A percentile compares a stretch with the other conserved stretches of the same genome.
Evolutionary conservation across 805 yeast genomes (phyloP).

Genomic region (Scheffersomyces amazonensis): DNA sequence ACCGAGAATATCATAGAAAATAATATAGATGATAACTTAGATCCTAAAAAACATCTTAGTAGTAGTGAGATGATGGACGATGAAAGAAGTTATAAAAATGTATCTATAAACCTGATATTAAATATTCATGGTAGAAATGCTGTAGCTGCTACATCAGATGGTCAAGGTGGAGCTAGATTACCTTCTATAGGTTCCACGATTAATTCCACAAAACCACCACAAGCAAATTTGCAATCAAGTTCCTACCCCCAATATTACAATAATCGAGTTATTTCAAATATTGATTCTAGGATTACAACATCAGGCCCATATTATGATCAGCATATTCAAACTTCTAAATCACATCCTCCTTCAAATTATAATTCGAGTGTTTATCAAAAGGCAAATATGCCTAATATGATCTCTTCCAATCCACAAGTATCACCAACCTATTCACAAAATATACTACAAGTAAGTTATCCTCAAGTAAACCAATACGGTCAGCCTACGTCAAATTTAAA

Average conservation of each 20-base stretch:
- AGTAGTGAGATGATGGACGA: constrained; percentile 1
- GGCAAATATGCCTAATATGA: no score
- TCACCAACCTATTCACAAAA: background rate
- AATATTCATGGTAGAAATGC: constrained; percentile 3
- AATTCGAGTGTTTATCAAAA: no score
- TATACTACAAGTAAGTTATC: background rate
- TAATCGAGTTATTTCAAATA: background rate
- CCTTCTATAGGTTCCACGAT: constrained; percentile 4
- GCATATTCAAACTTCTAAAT: background rate
- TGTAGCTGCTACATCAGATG: no score
- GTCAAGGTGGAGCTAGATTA: constrained; percentile 1
- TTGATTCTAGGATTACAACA: background rate
- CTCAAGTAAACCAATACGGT: background rate
- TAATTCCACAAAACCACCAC: background rate
- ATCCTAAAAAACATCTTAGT: no score
- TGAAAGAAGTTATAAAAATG: constrained; percentile 8
- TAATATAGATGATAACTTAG: no score
- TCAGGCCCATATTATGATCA: background rate
- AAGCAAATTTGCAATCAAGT: background rate
- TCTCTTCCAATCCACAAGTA: no score
- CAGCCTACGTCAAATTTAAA: background rate
- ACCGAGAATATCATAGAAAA: no score
- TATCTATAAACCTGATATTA: constrained; percentile 13
- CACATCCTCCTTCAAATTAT: background rate
- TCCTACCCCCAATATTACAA: background rate